Conservation (phyloP, 495 filamentous ascomycete genomes). For the Darksidea phi region DNA sequence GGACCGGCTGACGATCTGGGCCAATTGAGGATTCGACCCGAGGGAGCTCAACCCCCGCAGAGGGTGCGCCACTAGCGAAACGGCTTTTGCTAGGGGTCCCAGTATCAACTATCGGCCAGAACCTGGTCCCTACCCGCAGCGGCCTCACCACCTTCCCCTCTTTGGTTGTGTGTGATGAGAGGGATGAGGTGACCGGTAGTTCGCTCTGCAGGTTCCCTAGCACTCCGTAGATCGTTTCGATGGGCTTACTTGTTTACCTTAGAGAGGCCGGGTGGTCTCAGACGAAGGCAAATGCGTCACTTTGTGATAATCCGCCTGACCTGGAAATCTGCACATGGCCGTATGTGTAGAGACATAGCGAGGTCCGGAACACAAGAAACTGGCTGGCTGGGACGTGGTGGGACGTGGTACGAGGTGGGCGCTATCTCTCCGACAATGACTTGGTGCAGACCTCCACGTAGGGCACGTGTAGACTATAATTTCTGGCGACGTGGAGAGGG, state of each 20-base stretch:
- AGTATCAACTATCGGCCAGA: not conserved
- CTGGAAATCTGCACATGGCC: conserved; percentile 10
- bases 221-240: conserved; percentile 9
- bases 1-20: conserved; percentile 10
- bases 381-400: conserved; percentile 13
- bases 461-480: conserved; percentile 29
- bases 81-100: not conserved
- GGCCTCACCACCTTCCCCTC: conserved; percentile 18
- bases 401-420: conserved; percentile 26
- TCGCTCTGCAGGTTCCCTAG: conserved; percentile 13
- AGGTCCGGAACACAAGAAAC: conserved; percentile 9
- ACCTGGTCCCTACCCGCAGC: conserved; percentile 1
- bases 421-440: conserved; percentile 5
- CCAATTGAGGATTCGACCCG: conserved; percentile 6
- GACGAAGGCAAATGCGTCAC: conserved; percentile 1
- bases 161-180: conserved; percentile 14
- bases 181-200: conserved; percentile 7
- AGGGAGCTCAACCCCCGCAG: conserved; percentile 6
- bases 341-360: conserved; percentile 2
- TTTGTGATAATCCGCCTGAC: conserved; percentile 8
- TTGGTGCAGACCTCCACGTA: conserved; percentile 1
- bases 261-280: conserved; percentile 11
- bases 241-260: conserved; percentile 1
- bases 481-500: conserved; percentile 5
- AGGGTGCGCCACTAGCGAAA: conserved; percentile 5